Evolutionary conservation across 2,329 filamentous ascomycete genomes (phyloP).

Genomic region (Cadophora sp.): DNA sequence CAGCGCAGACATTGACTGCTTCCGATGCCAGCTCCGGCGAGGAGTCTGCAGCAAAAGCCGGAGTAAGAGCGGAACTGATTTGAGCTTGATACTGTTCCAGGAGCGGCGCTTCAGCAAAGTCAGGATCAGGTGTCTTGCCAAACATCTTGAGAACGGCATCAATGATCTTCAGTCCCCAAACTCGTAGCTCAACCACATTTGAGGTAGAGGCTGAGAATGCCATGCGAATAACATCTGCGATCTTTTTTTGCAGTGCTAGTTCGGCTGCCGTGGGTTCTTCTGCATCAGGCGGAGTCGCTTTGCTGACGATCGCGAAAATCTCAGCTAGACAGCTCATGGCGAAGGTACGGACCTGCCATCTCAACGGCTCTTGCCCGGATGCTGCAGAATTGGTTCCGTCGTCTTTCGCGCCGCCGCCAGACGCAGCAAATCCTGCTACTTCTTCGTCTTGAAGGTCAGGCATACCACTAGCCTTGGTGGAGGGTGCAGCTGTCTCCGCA

Average conservation of each 20-base stretch:
- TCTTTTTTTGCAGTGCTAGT: constrained; percentile 76
- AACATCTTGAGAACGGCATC: constrained; percentile 95
- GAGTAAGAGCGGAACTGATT: constrained; percentile 94
- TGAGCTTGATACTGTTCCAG: constrained; percentile 98
- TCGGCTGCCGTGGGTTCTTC: constrained; percentile 83
- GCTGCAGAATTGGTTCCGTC: constrained; percentile 57
- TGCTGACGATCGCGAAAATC: constrained; percentile 78
- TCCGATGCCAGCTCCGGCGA: constrained; percentile 95
- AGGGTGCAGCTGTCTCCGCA: constrained; percentile 54
- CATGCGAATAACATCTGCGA: constrained; percentile 94
- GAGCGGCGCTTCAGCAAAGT: constrained; percentile 96
- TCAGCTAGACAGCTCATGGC: constrained; percentile 89
- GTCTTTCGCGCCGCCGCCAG: constrained; percentile 64
- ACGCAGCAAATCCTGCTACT: constrained; percentile 91
- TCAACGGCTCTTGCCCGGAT: constrained; percentile 82
- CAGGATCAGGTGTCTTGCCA: constrained; percentile 91
- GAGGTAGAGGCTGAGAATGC: constrained; percentile 97
- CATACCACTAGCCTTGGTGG: constrained; percentile 56
- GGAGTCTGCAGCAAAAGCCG: constrained; percentile 93
- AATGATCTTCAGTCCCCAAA: constrained; percentile 93
- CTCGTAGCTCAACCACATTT: constrained; percentile 85
- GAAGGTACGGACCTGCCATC: constrained; percentile 96
- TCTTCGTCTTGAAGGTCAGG: constrained; percentile 96
- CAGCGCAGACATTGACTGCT: constrained; percentile 96
- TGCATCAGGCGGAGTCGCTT: constrained; percentile 78